phyloP scores from a whole-genome alignment of 208 protist species.

The Leishmania turanica region DNA sequence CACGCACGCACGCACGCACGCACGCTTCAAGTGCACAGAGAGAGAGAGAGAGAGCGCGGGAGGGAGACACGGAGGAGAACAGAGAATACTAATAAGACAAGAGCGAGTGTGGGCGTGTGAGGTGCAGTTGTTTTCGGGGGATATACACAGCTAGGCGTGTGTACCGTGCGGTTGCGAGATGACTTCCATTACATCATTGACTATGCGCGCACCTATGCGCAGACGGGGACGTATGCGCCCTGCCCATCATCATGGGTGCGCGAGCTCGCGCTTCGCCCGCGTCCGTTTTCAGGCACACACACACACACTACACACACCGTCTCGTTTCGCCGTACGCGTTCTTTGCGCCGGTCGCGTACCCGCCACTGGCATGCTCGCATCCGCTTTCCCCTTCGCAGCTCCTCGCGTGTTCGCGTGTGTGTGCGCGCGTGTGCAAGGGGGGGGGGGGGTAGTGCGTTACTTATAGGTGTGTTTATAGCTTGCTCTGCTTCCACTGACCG shows the following conservation, averaged over 20 bases:
- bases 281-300: not conserved
- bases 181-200: too few relatives aligned
- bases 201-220: too few relatives aligned
- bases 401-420: not conserved
- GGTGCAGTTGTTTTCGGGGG: too few relatives aligned
- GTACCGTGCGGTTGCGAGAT: too few relatives aligned
- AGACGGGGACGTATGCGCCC: too few relatives aligned
- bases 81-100: too few relatives aligned
- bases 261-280: not conserved
- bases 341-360: not conserved
- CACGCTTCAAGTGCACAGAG: not conserved
- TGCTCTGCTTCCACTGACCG: conserved; percentile 56
- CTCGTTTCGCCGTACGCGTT: not conserved
- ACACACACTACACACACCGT: not conserved
- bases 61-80: too few relatives aligned
- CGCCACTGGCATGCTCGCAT: not conserved
- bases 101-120: too few relatives aligned
- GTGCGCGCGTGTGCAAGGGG: not conserved
- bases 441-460: not conserved
- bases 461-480: conserved; percentile 44
- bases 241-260: not conserved
- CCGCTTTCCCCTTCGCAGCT: not conserved
- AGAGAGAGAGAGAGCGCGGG: not conserved
- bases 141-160: too few relatives aligned
- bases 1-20: not conserved